Percentiles rank a stretch among this genome's conserved stretches.
Evolutionary conservation across 208 protist species (phyloP).

Genomic region (Crithidia expoeki): DNA sequence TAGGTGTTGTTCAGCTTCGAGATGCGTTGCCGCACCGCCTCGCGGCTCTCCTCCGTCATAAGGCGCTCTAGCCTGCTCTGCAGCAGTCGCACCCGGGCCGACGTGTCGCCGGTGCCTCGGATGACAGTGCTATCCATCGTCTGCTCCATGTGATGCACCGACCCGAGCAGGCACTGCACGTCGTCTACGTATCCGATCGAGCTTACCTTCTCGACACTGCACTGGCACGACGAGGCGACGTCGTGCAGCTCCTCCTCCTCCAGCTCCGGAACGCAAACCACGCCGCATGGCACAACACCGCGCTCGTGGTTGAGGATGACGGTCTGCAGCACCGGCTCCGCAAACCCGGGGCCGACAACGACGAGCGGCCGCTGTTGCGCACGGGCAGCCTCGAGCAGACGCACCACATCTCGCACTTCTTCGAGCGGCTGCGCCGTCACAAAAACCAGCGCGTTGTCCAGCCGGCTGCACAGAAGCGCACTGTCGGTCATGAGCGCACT

Average conservation of each 20-base stretch:
- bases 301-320: constrained; percentile 96
- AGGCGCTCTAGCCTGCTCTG: constrained; percentile 89
- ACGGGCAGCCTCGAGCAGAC: constrained; percentile 72
- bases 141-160: constrained; percentile 70
- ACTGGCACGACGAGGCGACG: constrained; percentile 98
- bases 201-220: constrained; percentile 88
- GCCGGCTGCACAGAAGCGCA: constrained; percentile 89
- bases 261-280: constrained; percentile 97
- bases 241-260: constrained; percentile 99
- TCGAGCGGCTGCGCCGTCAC: constrained; percentile 67
- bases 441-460: constrained; percentile 96
- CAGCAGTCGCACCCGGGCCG: constrained; percentile 95
- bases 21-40: constrained; percentile 96
- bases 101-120: constrained; percentile 57
- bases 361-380: constrained; percentile 60
- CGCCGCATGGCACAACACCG: constrained; percentile 91
- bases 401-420: constrained; percentile 61
- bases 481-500: constrained; percentile 98
- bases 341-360: constrained; percentile 74
- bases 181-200: constrained; percentile 72
- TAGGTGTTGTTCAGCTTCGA: constrained; percentile 85
- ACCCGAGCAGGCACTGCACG: constrained; percentile 63
- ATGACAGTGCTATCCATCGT: constrained; percentile 99
- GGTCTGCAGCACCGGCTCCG: constrained; percentile 77
- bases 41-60: constrained; percentile 95